phyloP scores from a whole-genome alignment of 2,329 filamentous ascomycete species.

The Colletotrichum sp. region DNA sequence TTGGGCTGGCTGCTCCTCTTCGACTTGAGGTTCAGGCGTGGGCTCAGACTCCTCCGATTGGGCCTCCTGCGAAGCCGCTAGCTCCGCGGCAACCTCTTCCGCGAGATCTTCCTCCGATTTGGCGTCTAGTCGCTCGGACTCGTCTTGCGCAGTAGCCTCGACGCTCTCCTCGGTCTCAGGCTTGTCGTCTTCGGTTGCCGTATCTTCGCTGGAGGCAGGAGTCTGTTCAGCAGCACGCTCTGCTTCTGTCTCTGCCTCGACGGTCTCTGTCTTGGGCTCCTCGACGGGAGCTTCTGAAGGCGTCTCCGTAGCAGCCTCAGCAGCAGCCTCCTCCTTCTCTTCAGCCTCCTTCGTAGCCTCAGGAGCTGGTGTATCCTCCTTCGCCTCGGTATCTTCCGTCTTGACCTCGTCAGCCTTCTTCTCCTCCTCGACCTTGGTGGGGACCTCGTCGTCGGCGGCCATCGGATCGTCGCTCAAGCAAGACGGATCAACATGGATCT shows the following conservation, averaged over 20 bases:
- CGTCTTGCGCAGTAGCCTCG: background rate
- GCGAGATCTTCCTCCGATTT: background rate
- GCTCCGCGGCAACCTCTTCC: background rate
- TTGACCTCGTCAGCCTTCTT: conserved; percentile 23
- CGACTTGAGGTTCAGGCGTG: background rate
- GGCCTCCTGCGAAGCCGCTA: background rate
- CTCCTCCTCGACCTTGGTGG: conserved; percentile 20
- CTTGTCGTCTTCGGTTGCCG: background rate
- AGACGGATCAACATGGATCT: conserved; percentile 53
- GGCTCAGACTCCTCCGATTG: background rate
- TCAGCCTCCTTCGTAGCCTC: background rate
- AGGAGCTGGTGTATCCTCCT: background rate
- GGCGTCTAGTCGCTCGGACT: background rate
- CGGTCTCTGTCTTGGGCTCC: background rate
- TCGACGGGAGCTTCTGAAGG: background rate
- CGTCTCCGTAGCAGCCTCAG: background rate
- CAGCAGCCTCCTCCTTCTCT: background rate
- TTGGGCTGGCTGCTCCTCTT: background rate
- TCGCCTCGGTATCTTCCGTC: background rate
- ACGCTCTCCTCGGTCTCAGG: background rate
- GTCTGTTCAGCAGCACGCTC: background rate
- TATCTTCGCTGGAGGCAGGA: background rate
- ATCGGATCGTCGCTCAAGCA: conserved; percentile 36
- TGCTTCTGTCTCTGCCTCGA: background rate
- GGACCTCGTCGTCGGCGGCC: conserved; percentile 21